Conservation (phyloP, 148 eudicot species). For the Fallopia convolvulus region DNA sequence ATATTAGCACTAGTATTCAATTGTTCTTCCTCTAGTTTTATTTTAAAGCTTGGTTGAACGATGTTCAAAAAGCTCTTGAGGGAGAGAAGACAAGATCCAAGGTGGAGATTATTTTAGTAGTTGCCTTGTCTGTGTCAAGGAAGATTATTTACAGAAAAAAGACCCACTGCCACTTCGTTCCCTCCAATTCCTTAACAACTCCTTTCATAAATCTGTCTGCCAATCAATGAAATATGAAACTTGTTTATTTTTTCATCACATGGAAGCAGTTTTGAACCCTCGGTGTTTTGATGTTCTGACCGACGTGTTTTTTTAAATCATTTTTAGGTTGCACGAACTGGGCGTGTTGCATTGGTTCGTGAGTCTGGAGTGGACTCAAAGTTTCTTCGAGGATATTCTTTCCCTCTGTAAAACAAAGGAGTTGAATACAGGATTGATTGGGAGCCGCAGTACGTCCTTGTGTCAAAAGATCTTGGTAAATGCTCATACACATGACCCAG, state of each 20-base stretch:
- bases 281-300: background rate
- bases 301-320: background rate
- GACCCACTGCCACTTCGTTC: background rate
- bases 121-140: background rate
- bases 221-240: background rate
- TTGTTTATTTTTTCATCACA: background rate
- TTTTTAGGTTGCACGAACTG: conserved; percentile 60
- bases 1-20: background rate
- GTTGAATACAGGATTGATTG: background rate
- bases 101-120: background rate
- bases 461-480: background rate
- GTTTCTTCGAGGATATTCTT: conserved; percentile 79
- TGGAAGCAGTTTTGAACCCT: background rate
- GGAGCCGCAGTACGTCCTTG: background rate
- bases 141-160: background rate
- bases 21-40: background rate
- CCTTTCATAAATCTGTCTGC: background rate
- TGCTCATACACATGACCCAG: too few species aligned
- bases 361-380: conserved; percentile 87
- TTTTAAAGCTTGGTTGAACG: background rate
- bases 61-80: background rate
- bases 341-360: conserved; percentile 65
- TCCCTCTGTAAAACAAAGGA: conserved; percentile 35
- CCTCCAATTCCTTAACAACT: background rate
- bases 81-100: background rate